Conservation (phyloP, 2,329 filamentous ascomycete genomes). For the Tolypocladium ophioglossoides region DNA sequence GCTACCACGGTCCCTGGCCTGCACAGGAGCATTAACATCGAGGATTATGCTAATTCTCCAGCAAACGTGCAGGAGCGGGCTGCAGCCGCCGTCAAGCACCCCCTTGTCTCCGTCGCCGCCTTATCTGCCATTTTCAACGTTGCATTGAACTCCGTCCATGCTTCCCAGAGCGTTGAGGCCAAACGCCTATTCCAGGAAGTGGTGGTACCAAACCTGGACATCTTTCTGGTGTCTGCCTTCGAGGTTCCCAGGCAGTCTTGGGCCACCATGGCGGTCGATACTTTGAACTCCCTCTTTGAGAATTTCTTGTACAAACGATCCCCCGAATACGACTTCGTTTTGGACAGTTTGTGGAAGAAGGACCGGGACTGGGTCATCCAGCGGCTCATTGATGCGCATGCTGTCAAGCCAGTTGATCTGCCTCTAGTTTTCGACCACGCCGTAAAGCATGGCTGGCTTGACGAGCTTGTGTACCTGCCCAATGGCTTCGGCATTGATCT, state of each 20-base stretch:
- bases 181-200: slow-evolving; percentile 57
- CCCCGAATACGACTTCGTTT: slow-evolving; percentile 72
- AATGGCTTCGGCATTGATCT: slow-evolving; percentile 85
- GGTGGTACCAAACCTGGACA: slow-evolving; percentile 62
- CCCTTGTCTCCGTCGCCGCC: slow-evolving; percentile 80
- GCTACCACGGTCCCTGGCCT: slow-evolving; percentile 76
- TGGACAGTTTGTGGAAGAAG: slow-evolving; percentile 86
- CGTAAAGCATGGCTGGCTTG: slow-evolving; percentile 72
- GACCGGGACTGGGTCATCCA: slow-evolving; percentile 79
- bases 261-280: slow-evolving; percentile 64
- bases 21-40: slow-evolving; percentile 61
- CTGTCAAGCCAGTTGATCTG: slow-evolving; percentile 50
- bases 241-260: slow-evolving; percentile 64
- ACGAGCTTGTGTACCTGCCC: slow-evolving; percentile 65
- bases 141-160: slow-evolving; percentile 49
- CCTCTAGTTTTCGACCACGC: slow-evolving; percentile 49
- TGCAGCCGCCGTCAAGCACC: slow-evolving; percentile 62
- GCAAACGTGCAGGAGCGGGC: slow-evolving; percentile 41
- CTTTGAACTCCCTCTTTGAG: slow-evolving; percentile 66
- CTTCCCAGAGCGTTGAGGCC: slow-evolving; percentile 52
- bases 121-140: slow-evolving; percentile 59
- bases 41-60: slow-evolving; percentile 41
- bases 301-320: slow-evolving; percentile 74
- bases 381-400: slow-evolving; percentile 73
- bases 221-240: slow-evolving; percentile 70